Conservation (phyloP, 805 yeast species). For the Wickerhamiella hasegawae region DNA sequence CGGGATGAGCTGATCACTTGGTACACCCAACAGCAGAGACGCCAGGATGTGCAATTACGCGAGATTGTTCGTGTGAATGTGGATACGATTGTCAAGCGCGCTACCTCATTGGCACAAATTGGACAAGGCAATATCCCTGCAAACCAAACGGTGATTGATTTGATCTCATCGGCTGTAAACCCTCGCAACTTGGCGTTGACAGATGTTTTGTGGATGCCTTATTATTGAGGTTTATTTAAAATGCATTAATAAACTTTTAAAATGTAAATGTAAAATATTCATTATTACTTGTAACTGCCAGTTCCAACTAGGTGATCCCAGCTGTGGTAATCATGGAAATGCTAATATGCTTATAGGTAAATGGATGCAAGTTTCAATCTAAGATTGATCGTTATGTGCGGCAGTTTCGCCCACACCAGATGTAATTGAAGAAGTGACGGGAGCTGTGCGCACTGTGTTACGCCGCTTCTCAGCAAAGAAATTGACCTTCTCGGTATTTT, state of each 20-base stretch:
- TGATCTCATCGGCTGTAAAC: constrained; percentile 87
- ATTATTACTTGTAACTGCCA: neutral
- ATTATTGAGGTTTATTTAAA: constrained; percentile 29
- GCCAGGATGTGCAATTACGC: constrained; percentile 67
- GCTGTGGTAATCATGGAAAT: too few relatives aligned
- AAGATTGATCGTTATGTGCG: too few relatives aligned
- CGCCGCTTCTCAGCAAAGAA: constrained; percentile 33
- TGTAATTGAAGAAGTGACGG: neutral
- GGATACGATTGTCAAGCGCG: constrained; percentile 66
- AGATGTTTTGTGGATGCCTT: constrained; percentile 92
- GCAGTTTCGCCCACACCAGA: too few relatives aligned
- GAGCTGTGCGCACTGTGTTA: neutral
- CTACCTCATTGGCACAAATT: constrained; percentile 57
- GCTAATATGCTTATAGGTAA: too few relatives aligned
- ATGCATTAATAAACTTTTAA: neutral
- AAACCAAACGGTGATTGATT: constrained; percentile 77
- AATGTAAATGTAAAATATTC: neutral
- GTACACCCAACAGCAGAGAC: constrained; percentile 76
- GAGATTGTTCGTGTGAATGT: constrained; percentile 83
- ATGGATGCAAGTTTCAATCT: too few relatives aligned
- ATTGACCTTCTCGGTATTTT: constrained; percentile 41
- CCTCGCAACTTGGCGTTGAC: constrained; percentile 86
- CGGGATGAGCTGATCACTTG: constrained; percentile 91
- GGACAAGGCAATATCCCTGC: constrained; percentile 48
- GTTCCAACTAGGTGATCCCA: too few relatives aligned